Evolutionary conservation across 345 rosid species (phyloP).

Genomic region (Populus tremula): DNA sequence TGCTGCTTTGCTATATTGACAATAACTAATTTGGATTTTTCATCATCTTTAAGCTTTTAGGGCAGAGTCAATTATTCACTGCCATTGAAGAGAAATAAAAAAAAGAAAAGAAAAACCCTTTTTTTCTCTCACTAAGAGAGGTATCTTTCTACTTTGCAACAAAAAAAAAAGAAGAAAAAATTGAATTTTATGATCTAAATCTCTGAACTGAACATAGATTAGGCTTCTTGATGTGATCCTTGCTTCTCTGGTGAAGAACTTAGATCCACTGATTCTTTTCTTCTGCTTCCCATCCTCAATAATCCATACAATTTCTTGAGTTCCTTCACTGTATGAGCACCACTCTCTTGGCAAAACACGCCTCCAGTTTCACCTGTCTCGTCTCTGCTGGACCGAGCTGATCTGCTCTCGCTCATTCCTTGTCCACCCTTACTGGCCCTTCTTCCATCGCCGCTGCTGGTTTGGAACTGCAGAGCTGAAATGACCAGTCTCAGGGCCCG

Average conservation of each 20-base stretch:
- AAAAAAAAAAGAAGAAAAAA: neutral
- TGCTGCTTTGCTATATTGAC: too few relatives aligned
- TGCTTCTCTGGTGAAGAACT: constrained; percentile 4
- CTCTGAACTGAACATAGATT: neutral
- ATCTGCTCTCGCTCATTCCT: neutral
- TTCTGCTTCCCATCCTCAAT: constrained; percentile 22
- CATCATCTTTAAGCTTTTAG: neutral
- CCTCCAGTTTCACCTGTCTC: constrained; percentile 8
- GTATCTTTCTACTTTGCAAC: neutral
- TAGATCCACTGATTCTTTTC: constrained; percentile 14
- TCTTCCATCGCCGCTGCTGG: neutral
- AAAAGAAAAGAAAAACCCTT: too few relatives aligned
- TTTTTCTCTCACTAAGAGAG: too few relatives aligned
- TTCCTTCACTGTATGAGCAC: constrained; percentile 23
- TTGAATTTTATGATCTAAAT: neutral
- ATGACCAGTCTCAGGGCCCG: constrained; percentile 25
- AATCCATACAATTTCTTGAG: constrained; percentile 28
- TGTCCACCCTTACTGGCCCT: neutral
- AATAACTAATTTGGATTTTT: neutral
- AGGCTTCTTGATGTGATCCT: neutral
- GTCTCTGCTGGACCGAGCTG: constrained; percentile 3
- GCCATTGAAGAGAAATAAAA: neutral
- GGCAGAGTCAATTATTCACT: neutral
- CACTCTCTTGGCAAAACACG: constrained; percentile 18
- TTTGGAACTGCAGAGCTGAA: constrained; percentile 21